A percentile compares a stretch with the other conserved stretches of the same genome.
These are phyloP conservation scores for Aspergillus fumigatus DNA, from an alignment of 2,329 filamentous ascomycete species.

Conservation along the genomic window DNA sequence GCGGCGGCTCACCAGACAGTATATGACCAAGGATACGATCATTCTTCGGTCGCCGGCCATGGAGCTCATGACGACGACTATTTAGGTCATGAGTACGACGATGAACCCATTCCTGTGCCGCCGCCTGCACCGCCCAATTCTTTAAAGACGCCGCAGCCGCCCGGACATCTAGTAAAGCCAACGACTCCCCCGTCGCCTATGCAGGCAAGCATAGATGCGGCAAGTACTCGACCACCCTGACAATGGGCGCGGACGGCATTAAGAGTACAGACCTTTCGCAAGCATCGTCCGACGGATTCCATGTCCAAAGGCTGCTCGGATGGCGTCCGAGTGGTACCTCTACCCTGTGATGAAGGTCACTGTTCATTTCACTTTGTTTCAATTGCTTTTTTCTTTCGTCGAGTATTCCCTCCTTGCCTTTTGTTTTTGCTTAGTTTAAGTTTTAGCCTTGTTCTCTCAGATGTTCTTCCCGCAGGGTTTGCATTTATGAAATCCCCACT, in stretches of 20 bases:
- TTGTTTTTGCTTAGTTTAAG: conserved; percentile 3
- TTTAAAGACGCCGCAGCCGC: conserved; percentile 64
- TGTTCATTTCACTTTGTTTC: background rate
- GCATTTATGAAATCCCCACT: conserved; percentile 18
- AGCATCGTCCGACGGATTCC: background rate
- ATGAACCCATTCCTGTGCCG: conserved; percentile 41
- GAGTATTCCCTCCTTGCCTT: conserved; percentile 1
- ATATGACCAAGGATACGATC: conserved; percentile 41
- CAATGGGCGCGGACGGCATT: background rate
- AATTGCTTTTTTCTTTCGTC: background rate
- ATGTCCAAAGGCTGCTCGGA: background rate
- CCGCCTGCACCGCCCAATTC: conserved; percentile 50
- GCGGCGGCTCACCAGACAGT: conserved; percentile 27
- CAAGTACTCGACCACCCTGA: conserved; percentile 30
- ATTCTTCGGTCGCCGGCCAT: conserved; percentile 35
- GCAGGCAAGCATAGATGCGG: conserved; percentile 25
- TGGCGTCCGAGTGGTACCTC: background rate
- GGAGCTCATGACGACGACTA: conserved; percentile 48
- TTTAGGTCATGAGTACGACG: conserved; percentile 47
- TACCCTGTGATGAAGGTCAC: background rate
- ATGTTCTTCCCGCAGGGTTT: conserved; percentile 8
- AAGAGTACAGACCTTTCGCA: background rate
- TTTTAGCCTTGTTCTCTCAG: conserved; percentile 4
- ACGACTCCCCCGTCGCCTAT: conserved; percentile 13
- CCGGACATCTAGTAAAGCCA: conserved; percentile 48